Evolutionary conservation across 208 protist genomes (phyloP).

Genomic region (Leishmania lainsoni): DNA sequence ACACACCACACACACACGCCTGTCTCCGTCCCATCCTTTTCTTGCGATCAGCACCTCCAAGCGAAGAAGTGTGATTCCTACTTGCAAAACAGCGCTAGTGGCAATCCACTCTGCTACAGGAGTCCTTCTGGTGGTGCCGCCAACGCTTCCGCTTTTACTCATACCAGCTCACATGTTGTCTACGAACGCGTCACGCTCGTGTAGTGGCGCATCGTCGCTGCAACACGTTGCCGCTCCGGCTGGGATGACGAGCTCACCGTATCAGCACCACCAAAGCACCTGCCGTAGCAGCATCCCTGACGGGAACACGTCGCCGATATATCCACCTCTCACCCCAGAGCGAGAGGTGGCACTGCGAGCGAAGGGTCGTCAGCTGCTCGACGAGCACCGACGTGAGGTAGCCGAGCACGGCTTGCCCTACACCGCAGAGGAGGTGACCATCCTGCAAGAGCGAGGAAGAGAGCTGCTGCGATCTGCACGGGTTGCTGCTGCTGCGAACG

Average conservation of each 20-base stretch:
- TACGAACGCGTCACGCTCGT: background rate
- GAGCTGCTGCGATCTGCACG: constrained; percentile 44
- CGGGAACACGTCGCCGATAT: background rate
- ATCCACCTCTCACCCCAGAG: constrained; percentile 14
- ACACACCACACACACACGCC: background rate
- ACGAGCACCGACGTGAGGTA: constrained; percentile 19
- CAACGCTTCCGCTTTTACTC: background rate
- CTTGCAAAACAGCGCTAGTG: background rate
- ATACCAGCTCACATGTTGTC: background rate
- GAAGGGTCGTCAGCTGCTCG: constrained; percentile 23
- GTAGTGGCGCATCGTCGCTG: background rate
- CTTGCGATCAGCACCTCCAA: background rate
- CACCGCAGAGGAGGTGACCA: constrained; percentile 25
- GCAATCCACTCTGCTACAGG: background rate
- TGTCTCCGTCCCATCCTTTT: background rate
- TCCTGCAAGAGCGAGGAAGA: constrained; percentile 45
- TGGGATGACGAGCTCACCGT: background rate
- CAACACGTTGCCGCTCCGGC: background rate
- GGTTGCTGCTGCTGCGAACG: constrained; percentile 33
- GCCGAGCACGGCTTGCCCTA: constrained; percentile 7
- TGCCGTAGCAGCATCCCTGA: background rate
- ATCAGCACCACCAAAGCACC: background rate
- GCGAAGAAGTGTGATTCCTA: background rate
- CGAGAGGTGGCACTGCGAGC: constrained; percentile 21
- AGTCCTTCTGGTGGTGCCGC: background rate